Conservation (phyloP, 768 basidiomycete genomes). For the Kwoniella shandongensis region DNA sequence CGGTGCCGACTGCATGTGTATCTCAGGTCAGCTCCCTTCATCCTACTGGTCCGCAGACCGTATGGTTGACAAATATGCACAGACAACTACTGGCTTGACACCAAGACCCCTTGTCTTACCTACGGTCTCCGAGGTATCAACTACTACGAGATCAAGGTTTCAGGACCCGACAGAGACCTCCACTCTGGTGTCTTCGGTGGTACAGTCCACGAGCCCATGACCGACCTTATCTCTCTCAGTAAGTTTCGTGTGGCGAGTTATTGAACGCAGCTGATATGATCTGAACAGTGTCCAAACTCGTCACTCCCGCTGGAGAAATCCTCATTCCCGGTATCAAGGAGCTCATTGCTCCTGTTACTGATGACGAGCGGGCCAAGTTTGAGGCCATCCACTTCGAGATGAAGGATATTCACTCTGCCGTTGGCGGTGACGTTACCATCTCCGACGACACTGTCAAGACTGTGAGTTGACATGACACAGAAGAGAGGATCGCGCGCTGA, state of each 20-base stretch:
- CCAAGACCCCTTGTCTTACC: slow-evolving; percentile 59
- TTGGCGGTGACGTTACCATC: slow-evolving; percentile 72
- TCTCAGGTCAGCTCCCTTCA: slow-evolving; percentile 54
- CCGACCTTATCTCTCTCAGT: slow-evolving; percentile 74
- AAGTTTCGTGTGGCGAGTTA: no score
- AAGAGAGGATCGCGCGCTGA: slow-evolving; percentile 5
- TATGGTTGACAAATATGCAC: slow-evolving; percentile 50
- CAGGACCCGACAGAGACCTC: slow-evolving; percentile 81
- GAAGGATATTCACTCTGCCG: slow-evolving; percentile 70
- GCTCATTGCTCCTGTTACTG: slow-evolving; percentile 71
- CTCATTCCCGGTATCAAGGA: slow-evolving; percentile 85
- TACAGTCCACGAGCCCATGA: slow-evolving; percentile 71
- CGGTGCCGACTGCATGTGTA: slow-evolving; percentile 89
- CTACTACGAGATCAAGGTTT: slow-evolving; percentile 78
- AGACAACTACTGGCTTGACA: slow-evolving; percentile 83
- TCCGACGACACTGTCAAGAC: slow-evolving; percentile 68
- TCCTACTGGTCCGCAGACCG: not conserved
- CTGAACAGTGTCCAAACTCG: slow-evolving; percentile 69
- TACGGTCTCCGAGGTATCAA: slow-evolving; percentile 85
- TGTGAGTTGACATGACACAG: slow-evolving; percentile 24
- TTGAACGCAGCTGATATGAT: no score
- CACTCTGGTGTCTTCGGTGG: slow-evolving; percentile 69
- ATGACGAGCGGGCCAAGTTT: slow-evolving; percentile 74
- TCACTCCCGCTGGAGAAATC: slow-evolving; percentile 74
- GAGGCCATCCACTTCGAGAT: slow-evolving; percentile 67